Evolutionary conservation across 805 yeast genomes (phyloP).

Genomic region (Grigorovia jiainica): DNA sequence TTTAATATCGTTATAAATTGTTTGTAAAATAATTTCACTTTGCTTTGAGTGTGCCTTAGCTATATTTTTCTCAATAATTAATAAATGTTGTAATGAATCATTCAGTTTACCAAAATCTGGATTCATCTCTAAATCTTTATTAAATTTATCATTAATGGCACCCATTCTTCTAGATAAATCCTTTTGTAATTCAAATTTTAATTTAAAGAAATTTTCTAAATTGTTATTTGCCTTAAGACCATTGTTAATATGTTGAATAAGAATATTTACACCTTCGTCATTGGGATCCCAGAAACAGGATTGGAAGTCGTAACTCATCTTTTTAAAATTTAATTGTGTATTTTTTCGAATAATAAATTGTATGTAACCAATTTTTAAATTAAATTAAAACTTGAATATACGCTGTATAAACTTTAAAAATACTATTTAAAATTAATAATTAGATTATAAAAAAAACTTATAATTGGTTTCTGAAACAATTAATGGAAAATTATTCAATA

Average conservation of each 20-base stretch:
- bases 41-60: constrained; percentile 27
- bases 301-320: constrained; percentile 22
- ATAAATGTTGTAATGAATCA: constrained; percentile 11
- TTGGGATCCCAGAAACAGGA: constrained; percentile 30
- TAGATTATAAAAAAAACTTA: no score
- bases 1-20: constrained; percentile 18
- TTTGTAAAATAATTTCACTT: constrained; percentile 20
- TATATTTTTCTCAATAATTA: constrained; percentile 16
- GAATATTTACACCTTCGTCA: constrained; percentile 24
- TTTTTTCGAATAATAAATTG: not conserved
- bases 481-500: no score
- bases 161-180: constrained; percentile 27
- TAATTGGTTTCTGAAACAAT: no score
- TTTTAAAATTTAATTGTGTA: not conserved
- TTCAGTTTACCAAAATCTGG: constrained; percentile 26
- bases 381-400: no score
- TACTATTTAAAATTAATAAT: no score
- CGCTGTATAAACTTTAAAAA: no score
- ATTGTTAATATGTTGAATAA: constrained; percentile 20
- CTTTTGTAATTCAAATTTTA: constrained; percentile 25
- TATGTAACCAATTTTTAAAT: no score
- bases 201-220: constrained; percentile 22
- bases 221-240: constrained; percentile 23
- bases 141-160: constrained; percentile 23
- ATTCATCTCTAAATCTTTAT: constrained; percentile 12